Percentiles rank a stretch among this genome's conserved stretches.
phyloP scores from a whole-genome alignment of 305 asterid species.

The Solanum hybrid region DNA sequence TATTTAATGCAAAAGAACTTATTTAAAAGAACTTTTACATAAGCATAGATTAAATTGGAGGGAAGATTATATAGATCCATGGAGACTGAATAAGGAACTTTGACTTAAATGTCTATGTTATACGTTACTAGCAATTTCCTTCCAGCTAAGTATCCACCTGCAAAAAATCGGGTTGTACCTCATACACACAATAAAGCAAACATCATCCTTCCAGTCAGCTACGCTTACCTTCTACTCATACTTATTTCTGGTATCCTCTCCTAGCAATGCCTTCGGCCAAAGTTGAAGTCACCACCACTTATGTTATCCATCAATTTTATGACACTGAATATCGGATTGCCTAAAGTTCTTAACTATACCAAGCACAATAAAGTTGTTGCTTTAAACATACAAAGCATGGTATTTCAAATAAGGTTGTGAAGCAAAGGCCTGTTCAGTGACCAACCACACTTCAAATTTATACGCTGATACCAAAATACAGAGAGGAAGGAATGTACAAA shows the following conservation, averaged over 20 bases:
- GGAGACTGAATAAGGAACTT: neutral
- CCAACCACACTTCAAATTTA: neutral
- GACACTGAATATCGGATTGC: neutral
- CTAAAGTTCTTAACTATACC: neutral
- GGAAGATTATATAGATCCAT: neutral
- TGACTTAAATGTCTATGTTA: neutral
- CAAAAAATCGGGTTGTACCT: neutral
- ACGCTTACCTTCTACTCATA: neutral
- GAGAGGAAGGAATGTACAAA: neutral
- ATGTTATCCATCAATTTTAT: neutral
- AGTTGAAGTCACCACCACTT: neutral
- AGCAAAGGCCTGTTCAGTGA: neutral
- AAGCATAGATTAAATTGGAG: neutral
- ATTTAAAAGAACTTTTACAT: neutral
- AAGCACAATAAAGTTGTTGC: neutral
- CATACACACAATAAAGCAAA: neutral
- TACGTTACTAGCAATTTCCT: neutral
- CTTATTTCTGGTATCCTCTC: neutral
- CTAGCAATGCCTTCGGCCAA: neutral
- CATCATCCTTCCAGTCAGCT: neutral
- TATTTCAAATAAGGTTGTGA: neutral
- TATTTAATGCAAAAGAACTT: neutral
- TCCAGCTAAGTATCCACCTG: neutral
- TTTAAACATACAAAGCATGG: neutral
- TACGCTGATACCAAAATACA: neutral